phyloP scores from a whole-genome alignment of 2,329 filamentous ascomycete species.

The Fusarium chuoi region DNA sequence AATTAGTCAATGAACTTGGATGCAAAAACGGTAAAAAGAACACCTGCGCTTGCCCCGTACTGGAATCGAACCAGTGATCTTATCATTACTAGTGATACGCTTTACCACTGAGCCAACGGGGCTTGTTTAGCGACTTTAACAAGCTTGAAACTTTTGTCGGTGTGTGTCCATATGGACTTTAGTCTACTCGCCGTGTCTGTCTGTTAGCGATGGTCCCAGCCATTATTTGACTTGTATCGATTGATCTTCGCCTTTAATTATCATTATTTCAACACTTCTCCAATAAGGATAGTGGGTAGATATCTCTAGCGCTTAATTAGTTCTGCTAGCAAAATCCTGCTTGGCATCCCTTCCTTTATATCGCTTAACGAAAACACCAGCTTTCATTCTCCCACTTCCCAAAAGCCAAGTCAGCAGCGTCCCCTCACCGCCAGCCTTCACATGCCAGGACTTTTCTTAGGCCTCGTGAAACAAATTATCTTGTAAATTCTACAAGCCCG shows the following conservation, averaged over 20 bases:
- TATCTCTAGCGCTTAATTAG: too few species aligned
- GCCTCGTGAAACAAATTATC: neutral
- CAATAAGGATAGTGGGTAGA: neutral
- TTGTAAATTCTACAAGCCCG: neutral
- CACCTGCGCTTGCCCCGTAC: neutral
- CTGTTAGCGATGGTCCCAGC: neutral
- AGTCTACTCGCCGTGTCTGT: fast-evolving
- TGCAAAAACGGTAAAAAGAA: neutral
- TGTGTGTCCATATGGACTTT: fast-evolving
- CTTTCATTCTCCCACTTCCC: too few species aligned
- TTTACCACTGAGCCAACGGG: slow-evolving; percentile 1
- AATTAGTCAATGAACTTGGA: too few species aligned
- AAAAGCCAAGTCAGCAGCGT: too few species aligned
- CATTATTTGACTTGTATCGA: too few species aligned
- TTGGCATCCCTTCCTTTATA: too few species aligned
- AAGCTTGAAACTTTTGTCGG: fast-evolving
- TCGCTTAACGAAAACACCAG: too few species aligned
- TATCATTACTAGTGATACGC: slow-evolving; percentile 1
- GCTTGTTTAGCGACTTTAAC: neutral
- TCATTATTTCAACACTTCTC: neutral
- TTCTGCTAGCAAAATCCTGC: too few species aligned
- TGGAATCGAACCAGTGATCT: neutral
- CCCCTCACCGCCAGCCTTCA: too few species aligned
- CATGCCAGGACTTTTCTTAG: too few species aligned
- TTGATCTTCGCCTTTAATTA: too few species aligned